These are phyloP conservation scores for Hyphopichia pseudoburtonii DNA, from an alignment of 1,139 yeast genomes.

Conservation along the genomic window DNA sequence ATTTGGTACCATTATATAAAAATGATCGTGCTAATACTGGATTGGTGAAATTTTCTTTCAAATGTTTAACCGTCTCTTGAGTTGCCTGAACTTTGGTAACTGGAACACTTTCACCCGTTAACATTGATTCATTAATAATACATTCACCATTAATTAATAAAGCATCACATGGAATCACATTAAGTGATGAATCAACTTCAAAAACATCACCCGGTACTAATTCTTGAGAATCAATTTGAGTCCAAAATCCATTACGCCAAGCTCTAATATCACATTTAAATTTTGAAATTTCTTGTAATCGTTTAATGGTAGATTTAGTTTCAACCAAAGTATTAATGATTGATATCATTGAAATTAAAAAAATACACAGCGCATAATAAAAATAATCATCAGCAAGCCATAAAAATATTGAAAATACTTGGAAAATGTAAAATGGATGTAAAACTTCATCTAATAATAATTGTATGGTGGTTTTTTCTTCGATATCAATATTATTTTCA, in stretches of 20 bases:
- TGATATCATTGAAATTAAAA: slow-evolving; percentile 78
- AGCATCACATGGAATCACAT: slow-evolving; percentile 84
- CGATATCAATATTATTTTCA: slow-evolving; percentile 68
- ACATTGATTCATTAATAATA: slow-evolving; percentile 91
- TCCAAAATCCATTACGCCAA: slow-evolving; percentile 93
- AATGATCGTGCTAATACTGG: slow-evolving; percentile 70
- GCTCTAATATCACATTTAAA: slow-evolving; percentile 83
- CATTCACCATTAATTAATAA: slow-evolving; percentile 86
- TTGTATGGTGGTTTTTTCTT: slow-evolving; percentile 65
- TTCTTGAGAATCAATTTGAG: slow-evolving; percentile 72
- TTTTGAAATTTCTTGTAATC: slow-evolving; percentile 72
- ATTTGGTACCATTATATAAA: slow-evolving; percentile 83
- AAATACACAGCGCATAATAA: slow-evolving; percentile 91
- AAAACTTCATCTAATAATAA: slow-evolving; percentile 82
- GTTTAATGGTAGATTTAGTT: slow-evolving; percentile 70
- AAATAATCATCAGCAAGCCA: slow-evolving; percentile 93
- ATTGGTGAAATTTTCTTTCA: slow-evolving; percentile 63
- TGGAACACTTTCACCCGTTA: slow-evolving; percentile 97
- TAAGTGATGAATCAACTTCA: slow-evolving; percentile 84
- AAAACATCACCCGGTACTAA: slow-evolving; percentile 94
- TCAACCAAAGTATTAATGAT: slow-evolving; percentile 79
- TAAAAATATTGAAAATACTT: slow-evolving; percentile 81
- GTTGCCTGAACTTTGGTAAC: slow-evolving; percentile 76
- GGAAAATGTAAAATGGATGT: slow-evolving; percentile 94
- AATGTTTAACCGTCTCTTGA: slow-evolving; percentile 55